phyloP scores from a whole-genome alignment of 2,329 filamentous ascomycete genomes.

The Alternaria tenuissima region DNA sequence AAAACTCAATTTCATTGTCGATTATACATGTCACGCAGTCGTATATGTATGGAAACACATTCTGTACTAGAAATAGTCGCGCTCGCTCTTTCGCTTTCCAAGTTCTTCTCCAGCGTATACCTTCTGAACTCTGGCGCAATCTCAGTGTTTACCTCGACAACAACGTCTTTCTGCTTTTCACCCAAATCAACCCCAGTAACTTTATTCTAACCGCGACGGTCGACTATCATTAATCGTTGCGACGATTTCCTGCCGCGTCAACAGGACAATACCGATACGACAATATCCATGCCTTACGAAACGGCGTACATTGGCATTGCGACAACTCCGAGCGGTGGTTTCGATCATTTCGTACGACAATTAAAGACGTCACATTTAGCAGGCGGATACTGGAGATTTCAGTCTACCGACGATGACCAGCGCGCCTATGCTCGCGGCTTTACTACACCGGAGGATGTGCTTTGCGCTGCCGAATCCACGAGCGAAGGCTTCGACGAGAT shows the following conservation, averaged over 20 bases:
- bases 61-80: neutral
- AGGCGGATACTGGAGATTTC: conserved; percentile 30
- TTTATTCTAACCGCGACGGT: neutral
- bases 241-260: neutral
- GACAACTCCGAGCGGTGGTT: conserved; percentile 11
- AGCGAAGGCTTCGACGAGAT: conserved; percentile 22
- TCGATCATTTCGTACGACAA: conserved; percentile 16
- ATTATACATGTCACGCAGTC: neutral
- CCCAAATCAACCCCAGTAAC: neutral
- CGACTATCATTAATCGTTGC: neutral
- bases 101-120: neutral
- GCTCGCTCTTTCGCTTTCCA: neutral
- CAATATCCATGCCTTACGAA: conserved; percentile 10
- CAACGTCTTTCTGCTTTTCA: no score
- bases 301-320: conserved; percentile 17
- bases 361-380: conserved; percentile 6
- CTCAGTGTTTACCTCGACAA: neutral
- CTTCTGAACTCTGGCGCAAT: neutral
- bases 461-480: conserved; percentile 20
- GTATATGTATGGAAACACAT: neutral
- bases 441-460: conserved; percentile 22
- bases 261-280: neutral
- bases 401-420: conserved; percentile 19
- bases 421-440: conserved; percentile 22
- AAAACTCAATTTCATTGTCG: neutral